phyloP scores from a whole-genome alignment of 177 flowering plant genomes.

The Vitis hybrid region DNA sequence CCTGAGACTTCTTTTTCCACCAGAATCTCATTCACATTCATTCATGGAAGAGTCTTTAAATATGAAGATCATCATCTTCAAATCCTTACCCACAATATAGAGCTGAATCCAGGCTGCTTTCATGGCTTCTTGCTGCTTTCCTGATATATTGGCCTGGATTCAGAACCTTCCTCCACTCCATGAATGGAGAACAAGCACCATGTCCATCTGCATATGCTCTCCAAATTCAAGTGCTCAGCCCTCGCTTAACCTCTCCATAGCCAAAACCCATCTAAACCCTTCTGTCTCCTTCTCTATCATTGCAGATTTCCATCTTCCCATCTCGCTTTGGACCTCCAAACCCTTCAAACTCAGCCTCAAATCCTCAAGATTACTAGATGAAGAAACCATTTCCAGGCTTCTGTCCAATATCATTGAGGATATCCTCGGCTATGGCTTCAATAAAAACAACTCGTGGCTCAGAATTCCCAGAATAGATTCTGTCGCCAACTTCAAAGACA shows the following conservation, averaged over 20 bases:
- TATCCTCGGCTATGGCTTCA: slow-evolving; percentile 55
- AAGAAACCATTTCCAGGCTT: slow-evolving; percentile 34
- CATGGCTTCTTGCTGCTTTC: slow-evolving; percentile 50
- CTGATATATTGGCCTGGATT: slow-evolving; percentile 73
- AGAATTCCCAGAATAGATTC: slow-evolving; percentile 35
- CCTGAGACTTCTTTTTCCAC: background rate
- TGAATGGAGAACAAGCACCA: slow-evolving; percentile 54
- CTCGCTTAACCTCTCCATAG: slow-evolving; percentile 51
- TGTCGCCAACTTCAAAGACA: slow-evolving; percentile 34
- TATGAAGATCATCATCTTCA: background rate
- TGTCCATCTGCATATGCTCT: slow-evolving; percentile 56
- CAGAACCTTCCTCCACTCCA: slow-evolving; percentile 63
- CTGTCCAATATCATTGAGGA: slow-evolving; percentile 46
- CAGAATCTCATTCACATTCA: slow-evolving; percentile 1
- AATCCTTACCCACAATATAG: background rate
- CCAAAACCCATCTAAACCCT: slow-evolving; percentile 32
- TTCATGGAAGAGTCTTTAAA: slow-evolving; percentile 4
- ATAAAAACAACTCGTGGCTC: slow-evolving; percentile 25
- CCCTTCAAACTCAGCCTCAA: slow-evolving; percentile 30
- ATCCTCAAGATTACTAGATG: slow-evolving; percentile 28
- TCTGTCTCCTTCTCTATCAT: slow-evolving; percentile 45
- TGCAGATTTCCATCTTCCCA: slow-evolving; percentile 50
- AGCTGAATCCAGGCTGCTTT: background rate
- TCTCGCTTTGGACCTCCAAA: slow-evolving; percentile 83
- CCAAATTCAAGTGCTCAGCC: slow-evolving; percentile 44